phyloP scores from a whole-genome alignment of 768 basidiomycete species.

The Tricholoma terreum region DNA sequence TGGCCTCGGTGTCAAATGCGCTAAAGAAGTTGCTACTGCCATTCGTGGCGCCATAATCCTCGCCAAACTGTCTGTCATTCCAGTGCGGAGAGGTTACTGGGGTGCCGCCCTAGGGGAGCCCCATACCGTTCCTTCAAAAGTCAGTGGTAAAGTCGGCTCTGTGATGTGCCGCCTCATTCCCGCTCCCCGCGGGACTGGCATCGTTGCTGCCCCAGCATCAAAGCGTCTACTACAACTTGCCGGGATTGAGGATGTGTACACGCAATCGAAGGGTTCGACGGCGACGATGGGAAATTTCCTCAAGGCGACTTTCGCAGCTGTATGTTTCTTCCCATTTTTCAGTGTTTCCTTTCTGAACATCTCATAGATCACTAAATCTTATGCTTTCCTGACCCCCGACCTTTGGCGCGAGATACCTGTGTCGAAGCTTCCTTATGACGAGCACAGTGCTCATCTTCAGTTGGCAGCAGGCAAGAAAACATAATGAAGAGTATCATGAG shows the following conservation, averaged over 20 bases:
- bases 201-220: conserved; percentile 97
- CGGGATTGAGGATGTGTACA: conserved; percentile 97
- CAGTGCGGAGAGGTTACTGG: conserved; percentile 99
- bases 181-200: conserved; percentile 97
- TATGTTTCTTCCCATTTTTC: conserved; percentile 36
- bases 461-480: conserved; percentile 78
- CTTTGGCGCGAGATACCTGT: conserved; percentile 94
- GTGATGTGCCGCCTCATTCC: conserved; percentile 99
- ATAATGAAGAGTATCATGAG: conserved; percentile 35
- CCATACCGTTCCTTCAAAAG: conserved; percentile 98
- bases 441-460: conserved; percentile 90
- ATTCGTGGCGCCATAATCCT: conserved; percentile 99
- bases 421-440: conserved; percentile 90
- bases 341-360: conserved; percentile 1
- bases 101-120: conserved; percentile 98
- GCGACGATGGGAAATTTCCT: conserved; percentile 99
- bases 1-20: conserved; percentile 99
- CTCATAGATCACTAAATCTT: conserved; percentile 90
- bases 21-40: conserved; percentile 99
- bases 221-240: conserved; percentile 97
- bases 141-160: conserved; percentile 96
- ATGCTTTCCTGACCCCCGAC: conserved; percentile 97
- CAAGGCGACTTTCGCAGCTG: conserved; percentile 93
- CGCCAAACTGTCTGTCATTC: conserved; percentile 96
- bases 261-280: conserved; percentile 96